These are phyloP conservation scores for Rosa rugosa DNA, from an alignment of 306 rosid genomes.

Conservation along the genomic window DNA sequence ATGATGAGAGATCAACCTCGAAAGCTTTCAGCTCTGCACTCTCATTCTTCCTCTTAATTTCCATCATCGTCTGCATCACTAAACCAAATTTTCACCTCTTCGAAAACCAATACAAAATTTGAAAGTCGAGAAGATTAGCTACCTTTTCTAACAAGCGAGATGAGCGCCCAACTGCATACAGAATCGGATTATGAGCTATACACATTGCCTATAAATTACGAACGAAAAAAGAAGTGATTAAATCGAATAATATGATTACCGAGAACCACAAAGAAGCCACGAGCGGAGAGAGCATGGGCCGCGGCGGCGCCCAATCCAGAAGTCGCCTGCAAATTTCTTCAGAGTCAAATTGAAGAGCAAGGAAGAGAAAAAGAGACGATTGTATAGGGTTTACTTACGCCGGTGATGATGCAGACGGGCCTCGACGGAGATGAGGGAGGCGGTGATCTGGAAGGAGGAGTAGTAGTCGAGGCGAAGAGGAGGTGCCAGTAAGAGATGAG, in stretches of 20 bases:
- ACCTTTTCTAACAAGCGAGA: conserved; percentile 7
- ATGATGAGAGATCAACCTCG: conserved; percentile 66
- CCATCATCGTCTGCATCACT: conserved; percentile 52
- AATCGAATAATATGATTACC: conserved; percentile 32
- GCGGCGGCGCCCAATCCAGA: conserved; percentile 86
- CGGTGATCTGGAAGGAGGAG: conserved; percentile 23
- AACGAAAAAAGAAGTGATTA: background rate
- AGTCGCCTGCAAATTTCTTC: conserved; percentile 61
- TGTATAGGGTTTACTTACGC: conserved; percentile 40
- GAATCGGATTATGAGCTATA: conserved; percentile 10
- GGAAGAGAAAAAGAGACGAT: too few relatives aligned
- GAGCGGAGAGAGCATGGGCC: conserved; percentile 64
- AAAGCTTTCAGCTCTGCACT: conserved; percentile 65
- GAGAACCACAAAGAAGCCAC: conserved; percentile 69
- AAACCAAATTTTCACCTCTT: background rate
- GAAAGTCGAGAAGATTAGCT: too few relatives aligned
- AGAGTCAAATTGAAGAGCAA: background rate
- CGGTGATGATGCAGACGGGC: conserved; percentile 81
- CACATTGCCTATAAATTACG: background rate
- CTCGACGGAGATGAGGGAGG: conserved; percentile 1
- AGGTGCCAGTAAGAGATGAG: conserved; percentile 47
- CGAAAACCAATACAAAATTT: background rate
- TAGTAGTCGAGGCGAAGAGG: conserved; percentile 24
- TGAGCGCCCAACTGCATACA: conserved; percentile 80
- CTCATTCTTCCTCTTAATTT: conserved; percentile 55